Percentiles rank a stretch among this genome's conserved stretches.
phyloP scores from a whole-genome alignment of 768 basidiomycete species.

The Trametes sanguinea region DNA sequence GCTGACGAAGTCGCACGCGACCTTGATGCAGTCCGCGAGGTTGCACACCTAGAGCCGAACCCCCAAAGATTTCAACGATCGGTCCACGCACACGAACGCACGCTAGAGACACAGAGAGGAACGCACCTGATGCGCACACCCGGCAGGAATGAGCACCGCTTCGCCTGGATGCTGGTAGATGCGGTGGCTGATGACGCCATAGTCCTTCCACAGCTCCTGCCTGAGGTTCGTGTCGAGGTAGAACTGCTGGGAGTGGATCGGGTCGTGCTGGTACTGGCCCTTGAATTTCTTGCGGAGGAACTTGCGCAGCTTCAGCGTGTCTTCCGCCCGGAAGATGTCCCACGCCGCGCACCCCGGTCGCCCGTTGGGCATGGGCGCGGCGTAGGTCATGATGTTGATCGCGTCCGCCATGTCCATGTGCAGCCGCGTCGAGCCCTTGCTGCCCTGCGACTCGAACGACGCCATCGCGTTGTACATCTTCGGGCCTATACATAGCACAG shows the following conservation, averaged over 20 bases:
- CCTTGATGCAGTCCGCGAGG: constrained; percentile 93
- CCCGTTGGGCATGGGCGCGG: constrained; percentile 57
- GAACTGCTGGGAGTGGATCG: constrained; percentile 88
- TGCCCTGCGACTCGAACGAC: constrained; percentile 62
- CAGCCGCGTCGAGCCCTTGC: constrained; percentile 82
- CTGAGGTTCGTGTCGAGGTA: constrained; percentile 76
- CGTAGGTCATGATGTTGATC: constrained; percentile 85
- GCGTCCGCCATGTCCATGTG: constrained; percentile 98
- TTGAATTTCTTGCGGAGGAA: constrained; percentile 72
- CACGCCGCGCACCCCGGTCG: constrained; percentile 81
- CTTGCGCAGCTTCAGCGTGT: constrained; percentile 72
- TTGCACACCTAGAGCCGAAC: constrained; percentile 70
- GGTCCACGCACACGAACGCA: neutral
- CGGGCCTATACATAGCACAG: constrained; percentile 55
- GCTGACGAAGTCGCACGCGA: constrained; percentile 93
- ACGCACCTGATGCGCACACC: constrained; percentile 85
- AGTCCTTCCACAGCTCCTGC: constrained; percentile 63
- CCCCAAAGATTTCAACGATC: neutral
- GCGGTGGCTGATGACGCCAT: constrained; percentile 75
- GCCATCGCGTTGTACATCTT: constrained; percentile 95
- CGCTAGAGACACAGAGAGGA: neutral
- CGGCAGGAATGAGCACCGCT: constrained; percentile 94
- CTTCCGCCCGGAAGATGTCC: constrained; percentile 86
- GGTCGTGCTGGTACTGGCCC: constrained; percentile 64
- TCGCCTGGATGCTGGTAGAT: constrained; percentile 92